Base-by-base conservation (phyloP, 202 grass and related monocot genomes). In the Alloteropsis angusta region DNA sequence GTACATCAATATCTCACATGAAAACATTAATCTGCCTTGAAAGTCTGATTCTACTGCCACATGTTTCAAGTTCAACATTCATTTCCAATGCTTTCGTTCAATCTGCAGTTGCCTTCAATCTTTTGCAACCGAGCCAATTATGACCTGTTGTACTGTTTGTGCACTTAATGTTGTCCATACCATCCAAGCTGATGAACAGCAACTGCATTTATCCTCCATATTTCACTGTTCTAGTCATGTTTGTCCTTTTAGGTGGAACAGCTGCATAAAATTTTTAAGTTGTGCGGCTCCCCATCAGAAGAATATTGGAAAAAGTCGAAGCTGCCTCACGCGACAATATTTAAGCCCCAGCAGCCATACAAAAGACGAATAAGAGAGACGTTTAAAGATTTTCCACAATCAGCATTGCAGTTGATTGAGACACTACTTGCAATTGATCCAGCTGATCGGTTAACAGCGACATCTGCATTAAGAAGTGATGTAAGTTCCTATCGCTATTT, bases 231-330 rank as follows among this genome's bases (percentile, higher is more conserved):
- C 15, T 71, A 49, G 47, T 71, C 65, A 81, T 85, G 60, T 52
- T 18, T 85, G 57, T 34, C 35, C 49, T 85, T 72, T 54, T 87
- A 96, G 93, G 93, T 96, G 85, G 93, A 96, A 85, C 93, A 96
- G 78, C 76, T 96, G 75, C 93, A 96, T 89, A 96, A 92, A 83
- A 88, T 96, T 84, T 96, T 96, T 89, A 96, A 96, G 78, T 64
- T 96, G 19, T 96, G 93, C 6, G 93, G 93, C 65, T 96, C 93
- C 61, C 93, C 93, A 56, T 71, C 89, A 79, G 93, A 96, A 85
- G 93, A 96, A 78, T 96, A 90, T 86, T 96, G 93, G 89, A 96
- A 92, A 77, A 96, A 84, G 49, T 92, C 87, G 1, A 96, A 92
- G 85, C 63, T 96, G 54, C 93, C 93, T 63, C 89, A 92, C 75